These are phyloP conservation scores for Suillus occidentalis DNA, from an alignment of 768 basidiomycete species.

Conservation along the genomic window DNA sequence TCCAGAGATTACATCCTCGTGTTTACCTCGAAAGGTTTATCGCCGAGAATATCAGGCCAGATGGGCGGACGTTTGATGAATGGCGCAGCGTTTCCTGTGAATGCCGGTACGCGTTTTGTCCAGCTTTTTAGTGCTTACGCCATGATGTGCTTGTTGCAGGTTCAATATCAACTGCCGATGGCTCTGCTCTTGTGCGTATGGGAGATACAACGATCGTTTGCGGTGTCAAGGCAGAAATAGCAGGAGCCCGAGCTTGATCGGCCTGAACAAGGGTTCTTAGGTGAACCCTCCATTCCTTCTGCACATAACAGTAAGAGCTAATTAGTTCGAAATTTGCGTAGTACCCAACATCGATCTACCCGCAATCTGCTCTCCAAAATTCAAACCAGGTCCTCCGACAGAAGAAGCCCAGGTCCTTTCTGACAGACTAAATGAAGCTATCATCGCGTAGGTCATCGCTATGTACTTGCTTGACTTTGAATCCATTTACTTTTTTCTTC, in stretches of 20 bases:
- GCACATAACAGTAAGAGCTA: background rate
- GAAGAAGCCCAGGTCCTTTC: constrained; percentile 95
- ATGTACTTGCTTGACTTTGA: background rate
- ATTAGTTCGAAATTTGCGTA: constrained; percentile 25
- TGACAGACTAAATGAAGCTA: constrained; percentile 73
- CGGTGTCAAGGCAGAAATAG: constrained; percentile 94
- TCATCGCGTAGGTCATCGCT: constrained; percentile 61
- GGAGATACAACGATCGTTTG: constrained; percentile 96
- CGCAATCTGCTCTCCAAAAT: constrained; percentile 88
- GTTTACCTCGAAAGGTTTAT: constrained; percentile 88
- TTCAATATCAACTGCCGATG: constrained; percentile 91
- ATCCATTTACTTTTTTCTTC: constrained; percentile 2
- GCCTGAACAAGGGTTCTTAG: constrained; percentile 78
- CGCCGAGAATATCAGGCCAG: constrained; percentile 73
- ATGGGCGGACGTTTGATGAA: constrained; percentile 67
- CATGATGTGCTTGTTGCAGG: constrained; percentile 43
- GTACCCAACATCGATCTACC: constrained; percentile 96
- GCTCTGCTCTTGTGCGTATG: constrained; percentile 86
- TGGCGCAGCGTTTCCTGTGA: constrained; percentile 78
- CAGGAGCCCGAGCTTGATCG: constrained; percentile 84
- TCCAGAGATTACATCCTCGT: constrained; percentile 87
- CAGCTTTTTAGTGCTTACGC: constrained; percentile 1
- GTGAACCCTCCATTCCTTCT: constrained; percentile 42
- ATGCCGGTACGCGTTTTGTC: constrained; percentile 63
- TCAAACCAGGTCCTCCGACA: constrained; percentile 92